phyloP scores from a whole-genome alignment of 2,329 filamentous ascomycete species.

The Podosphaera xanthii region DNA sequence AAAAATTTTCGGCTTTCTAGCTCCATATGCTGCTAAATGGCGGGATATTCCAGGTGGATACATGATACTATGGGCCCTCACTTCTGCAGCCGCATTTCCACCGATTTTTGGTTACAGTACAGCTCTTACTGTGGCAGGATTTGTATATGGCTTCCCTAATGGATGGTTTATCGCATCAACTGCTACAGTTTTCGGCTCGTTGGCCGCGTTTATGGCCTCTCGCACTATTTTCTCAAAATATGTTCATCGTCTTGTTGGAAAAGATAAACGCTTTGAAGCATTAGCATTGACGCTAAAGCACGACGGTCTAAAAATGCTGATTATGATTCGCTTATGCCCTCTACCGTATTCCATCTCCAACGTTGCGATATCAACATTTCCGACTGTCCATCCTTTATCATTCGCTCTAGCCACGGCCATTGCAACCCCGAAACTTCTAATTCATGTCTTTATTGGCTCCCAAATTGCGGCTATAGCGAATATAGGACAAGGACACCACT shows the following conservation, averaged over 20 bases:
- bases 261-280: slow-evolving; percentile 72
- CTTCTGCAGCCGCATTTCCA: slow-evolving; percentile 45
- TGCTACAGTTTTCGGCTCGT: slow-evolving; percentile 57
- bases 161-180: slow-evolving; percentile 51
- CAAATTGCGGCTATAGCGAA: slow-evolving; percentile 68
- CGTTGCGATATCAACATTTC: slow-evolving; percentile 82
- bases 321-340: slow-evolving; percentile 81
- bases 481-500: slow-evolving; percentile 38
- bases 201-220: slow-evolving; percentile 58
- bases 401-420: slow-evolving; percentile 69
- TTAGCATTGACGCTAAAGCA: slow-evolving; percentile 70
- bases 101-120: slow-evolving; percentile 50
- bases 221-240: slow-evolving; percentile 57
- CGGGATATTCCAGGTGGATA: slow-evolving; percentile 48
- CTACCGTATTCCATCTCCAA: slow-evolving; percentile 85
- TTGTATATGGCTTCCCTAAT: slow-evolving; percentile 48
- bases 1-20: slow-evolving; percentile 52
- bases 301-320: slow-evolving; percentile 71
- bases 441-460: slow-evolving; percentile 81
- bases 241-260: slow-evolving; percentile 58
- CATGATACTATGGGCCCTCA: slow-evolving; percentile 40
- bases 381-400: slow-evolving; percentile 52
- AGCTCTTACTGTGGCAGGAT: slow-evolving; percentile 42
- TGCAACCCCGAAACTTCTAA: slow-evolving; percentile 64
- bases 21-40: slow-evolving; percentile 55